Evolutionary conservation across 1,284 basidiomycete species (phyloP).

Genomic region (Cryptococcus deneoformans): DNA sequence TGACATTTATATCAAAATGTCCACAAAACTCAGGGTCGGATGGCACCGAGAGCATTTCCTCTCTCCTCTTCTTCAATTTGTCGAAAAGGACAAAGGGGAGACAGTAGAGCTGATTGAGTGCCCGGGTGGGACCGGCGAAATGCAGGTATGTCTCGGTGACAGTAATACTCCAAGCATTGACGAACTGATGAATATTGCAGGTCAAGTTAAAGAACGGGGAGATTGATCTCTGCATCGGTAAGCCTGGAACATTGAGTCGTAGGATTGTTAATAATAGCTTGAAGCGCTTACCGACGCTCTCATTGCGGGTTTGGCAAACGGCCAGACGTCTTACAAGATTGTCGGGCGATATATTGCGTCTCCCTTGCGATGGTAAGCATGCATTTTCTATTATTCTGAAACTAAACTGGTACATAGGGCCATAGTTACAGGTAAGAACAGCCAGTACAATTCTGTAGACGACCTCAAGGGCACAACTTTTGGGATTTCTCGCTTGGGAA

Average conservation of each 20-base stretch:
- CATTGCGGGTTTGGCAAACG: constrained; percentile 88
- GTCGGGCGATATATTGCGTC: constrained; percentile 90
- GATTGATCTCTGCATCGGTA: constrained; percentile 83
- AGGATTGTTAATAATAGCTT: background rate
- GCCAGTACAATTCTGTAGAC: constrained; percentile 66
- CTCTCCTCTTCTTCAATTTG: constrained; percentile 71
- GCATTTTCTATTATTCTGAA: constrained; percentile 32
- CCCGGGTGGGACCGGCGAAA: constrained; percentile 84
- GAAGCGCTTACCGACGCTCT: constrained; percentile 85
- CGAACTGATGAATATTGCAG: background rate
- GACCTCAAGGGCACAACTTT: constrained; percentile 79
- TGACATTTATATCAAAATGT: background rate
- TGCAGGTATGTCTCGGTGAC: constrained; percentile 54
- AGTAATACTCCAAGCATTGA: too few species aligned
- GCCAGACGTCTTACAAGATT: constrained; percentile 81
- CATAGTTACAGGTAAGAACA: constrained; percentile 79
- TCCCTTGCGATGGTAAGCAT: constrained; percentile 68
- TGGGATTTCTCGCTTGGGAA: constrained; percentile 87
- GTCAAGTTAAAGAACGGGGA: constrained; percentile 74
- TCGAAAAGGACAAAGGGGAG: constrained; percentile 59
- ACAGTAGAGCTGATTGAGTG: constrained; percentile 85
- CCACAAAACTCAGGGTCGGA: constrained; percentile 44
- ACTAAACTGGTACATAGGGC: constrained; percentile 59
- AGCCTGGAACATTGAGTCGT: constrained; percentile 20
- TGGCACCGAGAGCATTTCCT: constrained; percentile 86